Percentiles rank a stretch among this genome's conserved stretches.
These are phyloP conservation scores for Neophaeococcomyces mojaviensis DNA, from an alignment of 2,329 filamentous ascomycete species.

Conservation along the genomic window DNA sequence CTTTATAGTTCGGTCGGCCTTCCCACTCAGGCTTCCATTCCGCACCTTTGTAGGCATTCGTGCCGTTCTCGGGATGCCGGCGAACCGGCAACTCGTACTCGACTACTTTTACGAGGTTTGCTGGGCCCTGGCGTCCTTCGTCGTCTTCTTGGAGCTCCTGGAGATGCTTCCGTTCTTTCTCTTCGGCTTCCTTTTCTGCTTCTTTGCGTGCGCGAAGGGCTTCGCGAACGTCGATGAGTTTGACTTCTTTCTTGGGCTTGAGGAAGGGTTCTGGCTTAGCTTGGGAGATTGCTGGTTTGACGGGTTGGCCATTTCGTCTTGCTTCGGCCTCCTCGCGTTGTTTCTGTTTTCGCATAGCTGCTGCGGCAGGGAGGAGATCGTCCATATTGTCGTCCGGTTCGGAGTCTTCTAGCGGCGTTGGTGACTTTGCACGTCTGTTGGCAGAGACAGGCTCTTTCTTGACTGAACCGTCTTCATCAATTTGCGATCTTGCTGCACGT, in stretches of 20 bases:
- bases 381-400: constrained; percentile 50
- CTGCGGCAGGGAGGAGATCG: constrained; percentile 69
- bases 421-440: constrained; percentile 26
- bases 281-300: constrained; percentile 5
- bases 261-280: constrained; percentile 20
- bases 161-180: constrained; percentile 46
- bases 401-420: constrained; percentile 24
- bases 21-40: constrained; percentile 89
- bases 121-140: constrained; percentile 53
- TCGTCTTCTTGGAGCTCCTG: constrained; percentile 56
- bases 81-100: constrained; percentile 56
- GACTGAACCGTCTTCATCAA: constrained; percentile 6
- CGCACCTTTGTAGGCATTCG: constrained; percentile 35
- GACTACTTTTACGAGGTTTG: constrained; percentile 65
- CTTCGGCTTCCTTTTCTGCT: constrained; percentile 43
- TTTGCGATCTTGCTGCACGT: background rate
- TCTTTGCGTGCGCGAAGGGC: constrained; percentile 49
- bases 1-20: constrained; percentile 92
- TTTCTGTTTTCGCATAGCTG: constrained; percentile 70
- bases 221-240: constrained; percentile 62
- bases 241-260: constrained; percentile 38
- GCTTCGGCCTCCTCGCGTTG: constrained; percentile 43
- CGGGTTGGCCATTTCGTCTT: constrained; percentile 34
- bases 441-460: constrained; percentile 23
- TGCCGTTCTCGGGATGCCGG: constrained; percentile 23